Evolutionary conservation across 371 early-diverging fungal genomes (phyloP).

Genomic region (Syncephalastrum racemosum): DNA sequence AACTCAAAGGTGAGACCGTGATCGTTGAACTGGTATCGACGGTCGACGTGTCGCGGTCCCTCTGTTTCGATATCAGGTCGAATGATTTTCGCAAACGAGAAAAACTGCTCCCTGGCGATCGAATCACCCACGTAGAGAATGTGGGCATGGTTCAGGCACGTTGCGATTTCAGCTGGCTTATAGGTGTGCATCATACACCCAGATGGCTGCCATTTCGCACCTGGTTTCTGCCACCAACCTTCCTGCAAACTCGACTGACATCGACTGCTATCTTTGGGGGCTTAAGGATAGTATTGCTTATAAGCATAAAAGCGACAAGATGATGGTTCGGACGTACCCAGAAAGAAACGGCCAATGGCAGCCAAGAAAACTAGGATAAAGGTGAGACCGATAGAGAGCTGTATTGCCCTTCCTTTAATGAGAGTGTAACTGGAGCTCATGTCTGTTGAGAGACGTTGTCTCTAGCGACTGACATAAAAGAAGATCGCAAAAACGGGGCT

Average conservation of each 20-base stretch:
- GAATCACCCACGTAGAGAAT: slow-evolving; percentile 72
- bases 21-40: slow-evolving; percentile 19
- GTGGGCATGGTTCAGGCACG: slow-evolving; percentile 50
- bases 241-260: slow-evolving; percentile 51
- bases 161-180: slow-evolving; percentile 31
- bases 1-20: slow-evolving; percentile 48
- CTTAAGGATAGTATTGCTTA: slow-evolving; percentile 15
- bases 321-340: not conserved
- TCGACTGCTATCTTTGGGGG: slow-evolving; percentile 37
- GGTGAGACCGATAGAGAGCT: not conserved
- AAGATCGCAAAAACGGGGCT: slow-evolving; percentile 1
- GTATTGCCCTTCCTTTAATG: slow-evolving; percentile 4
- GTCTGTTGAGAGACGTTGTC: no score
- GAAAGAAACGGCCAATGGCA: slow-evolving; percentile 4
- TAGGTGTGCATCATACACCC: slow-evolving; percentile 65
- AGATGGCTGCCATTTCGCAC: slow-evolving; percentile 58
- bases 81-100: slow-evolving; percentile 47
- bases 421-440: not conserved
- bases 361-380: slow-evolving; percentile 2
- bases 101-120: slow-evolving; percentile 61
- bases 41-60: slow-evolving; percentile 36
- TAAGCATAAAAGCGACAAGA: slow-evolving; percentile 7
- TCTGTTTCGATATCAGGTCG: slow-evolving; percentile 27
- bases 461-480: no score
- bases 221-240: slow-evolving; percentile 49